Evolutionary conservation across 352 stramenopile genomes (phyloP), one percentile per base, ranked within the genome.

Genomic region (Phytophthora nicotianae): DNA sequence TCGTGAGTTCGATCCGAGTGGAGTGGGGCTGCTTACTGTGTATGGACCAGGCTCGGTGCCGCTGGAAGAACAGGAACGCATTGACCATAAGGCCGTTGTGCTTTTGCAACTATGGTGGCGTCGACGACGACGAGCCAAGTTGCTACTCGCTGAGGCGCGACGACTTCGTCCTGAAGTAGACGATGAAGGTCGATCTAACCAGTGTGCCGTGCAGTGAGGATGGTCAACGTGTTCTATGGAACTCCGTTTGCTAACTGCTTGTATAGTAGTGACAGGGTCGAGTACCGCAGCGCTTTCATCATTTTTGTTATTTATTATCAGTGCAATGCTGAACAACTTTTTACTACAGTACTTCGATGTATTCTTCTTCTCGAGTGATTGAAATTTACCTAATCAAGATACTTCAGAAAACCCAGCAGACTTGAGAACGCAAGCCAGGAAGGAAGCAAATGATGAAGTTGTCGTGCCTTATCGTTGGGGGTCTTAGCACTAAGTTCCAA

Each of bases 11-110:
- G 73, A 94, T n/a, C 60, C 77, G 14, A 70, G 79, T 48, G 81
- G 83, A 23, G 75, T 96, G 20, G 88, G 88, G 2, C 68, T 96
- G 26, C 61, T 96, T 8, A 89, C 83, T 10, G 79, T 93, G 32
- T 96, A 96, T 51, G 88, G 88, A 4, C 84, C 88, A 4, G 88
- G 88, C 33, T 92, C 86, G n/a, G 74, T 95, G 32, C 88, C 88
- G n/a, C 75, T 92, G 65, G 88, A 96, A 81, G 86, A 96, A 50
- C 88, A 96, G 67, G 82, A 91, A 38, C 85, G 83, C 20, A 94
- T 96, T 57, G 86, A 96, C 53, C 79, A 90, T 53, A 83, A 85
- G 42, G 86, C 88, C 0, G 83, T 91, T 19, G 72, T 96, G 14
- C 41, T 93, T 23, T 37, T 96, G 27, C 87, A 96, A 55, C 74